These are phyloP conservation scores for Fusarium acutatum DNA, from an alignment of 2,329 filamentous ascomycete genomes.

Conservation along the genomic window DNA sequence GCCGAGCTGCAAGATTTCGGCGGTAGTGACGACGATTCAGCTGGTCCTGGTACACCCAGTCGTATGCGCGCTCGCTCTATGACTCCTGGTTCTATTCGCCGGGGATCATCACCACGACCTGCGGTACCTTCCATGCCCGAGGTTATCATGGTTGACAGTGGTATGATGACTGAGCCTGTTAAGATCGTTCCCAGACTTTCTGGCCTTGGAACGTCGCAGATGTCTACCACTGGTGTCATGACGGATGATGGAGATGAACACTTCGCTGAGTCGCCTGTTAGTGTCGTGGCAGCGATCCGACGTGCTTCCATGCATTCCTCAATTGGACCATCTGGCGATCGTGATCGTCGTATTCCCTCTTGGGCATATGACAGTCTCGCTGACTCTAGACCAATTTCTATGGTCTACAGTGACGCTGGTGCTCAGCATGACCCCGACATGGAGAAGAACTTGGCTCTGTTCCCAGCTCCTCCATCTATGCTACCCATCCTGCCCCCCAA, in stretches of 20 bases:
- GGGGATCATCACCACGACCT: slow-evolving; percentile 56
- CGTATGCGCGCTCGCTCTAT: slow-evolving; percentile 56
- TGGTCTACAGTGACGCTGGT: slow-evolving; percentile 63
- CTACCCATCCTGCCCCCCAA: slow-evolving; percentile 46
- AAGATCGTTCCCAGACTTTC: slow-evolving; percentile 43
- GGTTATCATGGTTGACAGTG: slow-evolving; percentile 66
- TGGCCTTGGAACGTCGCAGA: slow-evolving; percentile 9
- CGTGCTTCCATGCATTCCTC: slow-evolving; percentile 56
- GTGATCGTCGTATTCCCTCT: slow-evolving; percentile 25
- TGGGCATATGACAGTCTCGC: slow-evolving; percentile 40
- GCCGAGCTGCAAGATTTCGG: slow-evolving; percentile 87
- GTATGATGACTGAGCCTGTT: slow-evolving; percentile 69
- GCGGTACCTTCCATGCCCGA: slow-evolving; percentile 60
- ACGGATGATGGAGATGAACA: slow-evolving; percentile 28
- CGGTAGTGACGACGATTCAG: slow-evolving; percentile 77
- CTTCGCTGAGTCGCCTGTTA: slow-evolving; percentile 36
- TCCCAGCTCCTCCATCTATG: slow-evolving; percentile 63
- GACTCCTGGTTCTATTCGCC: slow-evolving; percentile 59
- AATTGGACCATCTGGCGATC: slow-evolving; percentile 41
- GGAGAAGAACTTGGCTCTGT: slow-evolving; percentile 61
- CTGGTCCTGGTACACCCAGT: slow-evolving; percentile 63
- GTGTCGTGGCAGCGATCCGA: slow-evolving; percentile 44
- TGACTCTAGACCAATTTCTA: slow-evolving; percentile 55
- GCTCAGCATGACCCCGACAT: slow-evolving; percentile 61
- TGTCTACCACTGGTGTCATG: slow-evolving; percentile 10